These are phyloP conservation scores for Platanthera guangdongensis DNA, from an alignment of 106 monocot species.

Conservation along the genomic window DNA sequence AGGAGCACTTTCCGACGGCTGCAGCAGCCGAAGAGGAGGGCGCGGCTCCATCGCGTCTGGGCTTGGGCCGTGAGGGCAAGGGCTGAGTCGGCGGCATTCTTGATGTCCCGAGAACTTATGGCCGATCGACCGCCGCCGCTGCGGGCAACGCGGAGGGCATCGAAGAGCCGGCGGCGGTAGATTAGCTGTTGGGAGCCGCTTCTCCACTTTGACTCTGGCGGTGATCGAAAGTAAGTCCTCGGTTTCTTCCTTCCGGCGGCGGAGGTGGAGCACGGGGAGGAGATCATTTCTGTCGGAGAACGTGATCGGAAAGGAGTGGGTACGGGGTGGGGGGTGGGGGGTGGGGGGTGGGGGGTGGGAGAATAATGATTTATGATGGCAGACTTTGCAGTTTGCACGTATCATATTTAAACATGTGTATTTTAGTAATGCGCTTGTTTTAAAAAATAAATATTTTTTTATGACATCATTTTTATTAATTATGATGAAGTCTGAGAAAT, in stretches of 20 bases:
- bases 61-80: conserved; percentile 59
- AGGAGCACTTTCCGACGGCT: conserved; percentile 19
- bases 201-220: conserved; percentile 39
- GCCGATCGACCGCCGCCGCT: background rate
- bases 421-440: no score
- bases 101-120: conserved; percentile 27
- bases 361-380: background rate
- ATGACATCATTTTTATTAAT: no score
- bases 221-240: background rate
- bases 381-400: background rate
- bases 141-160: conserved; percentile 31
- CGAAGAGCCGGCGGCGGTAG: conserved; percentile 54
- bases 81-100: conserved; percentile 72
- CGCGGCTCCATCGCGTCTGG: conserved; percentile 70
- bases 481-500: no score
- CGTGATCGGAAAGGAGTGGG: background rate
- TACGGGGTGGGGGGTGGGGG: background rate
- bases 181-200: conserved; percentile 36
- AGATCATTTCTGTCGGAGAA: conserved; percentile 2
- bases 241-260: conserved; percentile 7
- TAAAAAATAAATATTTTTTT: no score
- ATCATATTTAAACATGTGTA: no score
- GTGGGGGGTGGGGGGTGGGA: background rate
- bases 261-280: conserved; percentile 6
- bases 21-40: conserved; percentile 41